phyloP scores from a whole-genome alignment of 108 stramenopile genomes.

The Seminavis robusta region DNA sequence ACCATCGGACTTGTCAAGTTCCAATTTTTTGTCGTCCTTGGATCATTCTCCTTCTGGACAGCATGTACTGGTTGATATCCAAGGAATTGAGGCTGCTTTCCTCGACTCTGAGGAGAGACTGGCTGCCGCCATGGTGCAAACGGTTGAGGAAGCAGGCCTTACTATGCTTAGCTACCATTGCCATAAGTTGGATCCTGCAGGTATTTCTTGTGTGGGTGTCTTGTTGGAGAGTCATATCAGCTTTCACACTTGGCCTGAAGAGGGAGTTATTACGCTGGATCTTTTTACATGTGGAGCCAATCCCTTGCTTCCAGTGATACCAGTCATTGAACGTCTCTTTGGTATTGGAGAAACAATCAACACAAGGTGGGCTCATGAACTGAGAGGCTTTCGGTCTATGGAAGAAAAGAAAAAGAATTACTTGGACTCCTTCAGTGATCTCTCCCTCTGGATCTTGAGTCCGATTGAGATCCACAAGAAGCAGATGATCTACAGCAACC shows the following conservation, averaged over 20 bases:
- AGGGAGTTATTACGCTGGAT: conserved; percentile 84
- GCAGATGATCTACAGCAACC: conserved; percentile 23
- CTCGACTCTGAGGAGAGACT: conserved; percentile 65
- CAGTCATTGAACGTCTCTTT: conserved; percentile 61
- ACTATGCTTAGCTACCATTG: conserved; percentile 86
- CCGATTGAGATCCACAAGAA: conserved; percentile 35
- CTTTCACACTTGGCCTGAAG: conserved; percentile 90
- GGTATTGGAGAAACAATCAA: conserved; percentile 42
- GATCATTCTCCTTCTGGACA: conserved; percentile 39
- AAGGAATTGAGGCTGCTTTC: conserved; percentile 69
- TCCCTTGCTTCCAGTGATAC: conserved; percentile 61
- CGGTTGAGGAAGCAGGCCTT: conserved; percentile 52
- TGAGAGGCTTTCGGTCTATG: conserved; percentile 74
- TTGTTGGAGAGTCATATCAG: conserved; percentile 78
- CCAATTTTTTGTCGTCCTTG: conserved; percentile 3
- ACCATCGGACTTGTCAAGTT: conserved; percentile 7
- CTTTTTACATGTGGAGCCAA: conserved; percentile 79
- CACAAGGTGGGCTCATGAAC: conserved; percentile 69
- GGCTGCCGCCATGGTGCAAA: conserved; percentile 65
- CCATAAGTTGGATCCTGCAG: conserved; percentile 75
- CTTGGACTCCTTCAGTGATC: conserved; percentile 31
- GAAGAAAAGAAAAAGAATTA: conserved; percentile 18
- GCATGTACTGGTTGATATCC: conserved; percentile 80
- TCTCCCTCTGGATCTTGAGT: conserved; percentile 32
- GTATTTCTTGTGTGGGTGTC: conserved; percentile 82